A percentile compares a stretch with the other conserved stretches of the same genome.
These are phyloP conservation scores for Diutina siamensis DNA, from an alignment of 1,139 yeast genomes.

Conservation along the genomic window DNA sequence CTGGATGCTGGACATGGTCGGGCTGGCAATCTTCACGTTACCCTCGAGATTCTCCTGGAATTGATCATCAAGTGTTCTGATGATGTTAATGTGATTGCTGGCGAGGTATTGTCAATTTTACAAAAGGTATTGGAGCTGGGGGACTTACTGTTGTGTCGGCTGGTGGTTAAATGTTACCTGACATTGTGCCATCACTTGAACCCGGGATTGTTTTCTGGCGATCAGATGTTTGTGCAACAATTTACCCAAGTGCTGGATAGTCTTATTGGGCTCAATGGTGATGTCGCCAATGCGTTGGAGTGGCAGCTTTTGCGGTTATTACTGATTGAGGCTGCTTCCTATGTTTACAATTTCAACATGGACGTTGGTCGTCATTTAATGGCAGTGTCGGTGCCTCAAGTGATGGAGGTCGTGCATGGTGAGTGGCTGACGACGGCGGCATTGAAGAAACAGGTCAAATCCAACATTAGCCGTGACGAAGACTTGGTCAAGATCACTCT, in stretches of 20 bases:
- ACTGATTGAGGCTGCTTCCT: slow-evolving; percentile 32
- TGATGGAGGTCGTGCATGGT: slow-evolving; percentile 21
- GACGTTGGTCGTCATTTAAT: slow-evolving; percentile 27
- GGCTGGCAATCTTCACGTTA: slow-evolving; percentile 74
- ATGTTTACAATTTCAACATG: slow-evolving; percentile 28
- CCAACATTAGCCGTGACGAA: neutral
- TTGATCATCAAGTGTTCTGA: slow-evolving; percentile 69
- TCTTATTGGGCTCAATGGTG: slow-evolving; percentile 20
- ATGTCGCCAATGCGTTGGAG: slow-evolving; percentile 26
- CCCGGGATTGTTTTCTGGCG: slow-evolving; percentile 62
- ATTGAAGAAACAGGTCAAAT: neutral
- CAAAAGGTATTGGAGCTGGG: slow-evolving; percentile 30
- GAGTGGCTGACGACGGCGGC: slow-evolving; percentile 2
- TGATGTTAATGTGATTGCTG: slow-evolving; percentile 75
- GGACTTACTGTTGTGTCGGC: slow-evolving; percentile 48
- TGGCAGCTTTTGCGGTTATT: slow-evolving; percentile 30
- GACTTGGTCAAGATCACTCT: slow-evolving; percentile 12
- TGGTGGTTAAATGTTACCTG: slow-evolving; percentile 38
- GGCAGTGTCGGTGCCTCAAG: slow-evolving; percentile 28
- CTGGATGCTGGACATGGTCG: slow-evolving; percentile 52
- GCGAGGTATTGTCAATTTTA: slow-evolving; percentile 41
- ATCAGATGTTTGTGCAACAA: slow-evolving; percentile 42
- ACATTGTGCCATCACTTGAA: slow-evolving; percentile 58
- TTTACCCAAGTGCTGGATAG: slow-evolving; percentile 32
- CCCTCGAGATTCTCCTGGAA: slow-evolving; percentile 58